phyloP scores from a whole-genome alignment of 208 protist genomes.

The Trypanosoma conorhini region DNA sequence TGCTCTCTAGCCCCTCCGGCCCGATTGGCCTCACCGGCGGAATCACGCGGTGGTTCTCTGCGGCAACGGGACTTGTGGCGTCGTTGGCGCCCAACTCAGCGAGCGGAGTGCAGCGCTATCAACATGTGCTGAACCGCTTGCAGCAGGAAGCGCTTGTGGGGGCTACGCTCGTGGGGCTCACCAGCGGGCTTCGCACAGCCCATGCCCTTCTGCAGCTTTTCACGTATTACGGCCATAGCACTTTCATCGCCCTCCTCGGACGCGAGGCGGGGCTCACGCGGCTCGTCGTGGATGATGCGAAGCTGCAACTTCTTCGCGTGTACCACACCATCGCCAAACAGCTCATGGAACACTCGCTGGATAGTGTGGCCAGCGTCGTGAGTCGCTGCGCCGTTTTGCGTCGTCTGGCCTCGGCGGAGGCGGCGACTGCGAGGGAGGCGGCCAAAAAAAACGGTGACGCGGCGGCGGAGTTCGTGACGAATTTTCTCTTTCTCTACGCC shows the following conservation, averaged over 20 bases:
- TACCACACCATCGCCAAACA: constrained; percentile 50
- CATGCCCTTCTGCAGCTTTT: constrained; percentile 73
- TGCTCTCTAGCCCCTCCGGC: constrained; percentile 5
- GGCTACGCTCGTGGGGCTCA: constrained; percentile 36
- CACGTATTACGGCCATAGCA: constrained; percentile 63
- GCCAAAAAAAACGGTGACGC: not conserved
- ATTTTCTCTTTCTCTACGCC: constrained; percentile 25
- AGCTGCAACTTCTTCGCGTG: constrained; percentile 40
- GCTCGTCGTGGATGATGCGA: constrained; percentile 50
- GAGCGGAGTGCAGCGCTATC: constrained; percentile 37
- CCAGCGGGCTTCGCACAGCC: constrained; percentile 45
- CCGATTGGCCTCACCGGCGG: constrained; percentile 35
- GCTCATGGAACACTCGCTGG: constrained; percentile 44
- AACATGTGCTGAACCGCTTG: constrained; percentile 49
- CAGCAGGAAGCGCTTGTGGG: constrained; percentile 52
- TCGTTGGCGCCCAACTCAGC: constrained; percentile 11
- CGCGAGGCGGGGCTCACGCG: constrained; percentile 43
- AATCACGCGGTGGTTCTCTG: constrained; percentile 30
- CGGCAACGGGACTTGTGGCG: constrained; percentile 25
- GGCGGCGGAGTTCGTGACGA: constrained; percentile 16
- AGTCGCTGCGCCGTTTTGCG: constrained; percentile 46
- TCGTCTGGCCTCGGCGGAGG: constrained; percentile 45
- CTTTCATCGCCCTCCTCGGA: constrained; percentile 61
- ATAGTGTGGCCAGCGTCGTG: constrained; percentile 53
- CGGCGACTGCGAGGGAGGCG: constrained; percentile 13